Conservation (phyloP, 1,139 yeast genomes). For the Candida sojae region DNA sequence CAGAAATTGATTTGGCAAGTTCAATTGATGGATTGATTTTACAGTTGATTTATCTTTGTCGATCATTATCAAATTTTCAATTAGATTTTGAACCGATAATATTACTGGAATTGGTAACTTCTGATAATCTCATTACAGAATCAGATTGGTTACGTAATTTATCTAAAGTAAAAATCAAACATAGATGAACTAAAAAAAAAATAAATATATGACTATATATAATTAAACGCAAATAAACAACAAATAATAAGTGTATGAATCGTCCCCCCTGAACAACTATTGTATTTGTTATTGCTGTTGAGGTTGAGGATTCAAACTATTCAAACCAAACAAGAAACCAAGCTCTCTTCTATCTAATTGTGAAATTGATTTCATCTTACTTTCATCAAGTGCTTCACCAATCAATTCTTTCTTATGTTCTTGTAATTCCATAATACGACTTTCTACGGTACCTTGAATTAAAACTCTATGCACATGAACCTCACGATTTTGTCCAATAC, state of each 20-base stretch:
- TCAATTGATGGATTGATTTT: constrained; percentile 64
- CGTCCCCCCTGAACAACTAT: too few species aligned
- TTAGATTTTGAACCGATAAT: constrained; percentile 61
- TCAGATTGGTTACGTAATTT: constrained; percentile 39
- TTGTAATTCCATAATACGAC: constrained; percentile 79
- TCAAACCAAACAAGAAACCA: constrained; percentile 77
- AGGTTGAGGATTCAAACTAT: constrained; percentile 20
- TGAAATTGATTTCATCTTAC: constrained; percentile 64
- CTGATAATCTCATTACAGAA: constrained; percentile 26
- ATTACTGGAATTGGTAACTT: constrained; percentile 37
- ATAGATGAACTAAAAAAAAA: constrained; percentile 20
- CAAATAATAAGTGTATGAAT: not conserved
- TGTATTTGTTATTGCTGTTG: too few species aligned
- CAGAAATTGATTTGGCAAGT: constrained; percentile 36
- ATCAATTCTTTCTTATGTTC: constrained; percentile 72
- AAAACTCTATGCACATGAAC: constrained; percentile 75
- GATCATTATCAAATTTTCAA: constrained; percentile 68
- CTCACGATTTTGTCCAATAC: constrained; percentile 82
- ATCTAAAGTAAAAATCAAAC: constrained; percentile 34
- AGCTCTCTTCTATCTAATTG: constrained; percentile 70
- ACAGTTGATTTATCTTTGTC: constrained; percentile 76
- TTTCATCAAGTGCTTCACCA: constrained; percentile 75
- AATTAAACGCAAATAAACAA: too few species aligned
- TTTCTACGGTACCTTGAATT: constrained; percentile 74
- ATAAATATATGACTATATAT: constrained; percentile 1